Conservation (phyloP, 345 rosid genomes). For the sweet orange (Citrus sinensis) region DVS_A1.0 CM039166.1:18830501-18831000, state of each 20-base stretch:
- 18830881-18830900: conserved; percentile 68
- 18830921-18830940: conserved; percentile 89
- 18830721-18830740: conserved; percentile 85
- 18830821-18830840: neutral
- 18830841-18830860: neutral
- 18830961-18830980: conserved; percentile 45
- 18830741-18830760: conserved; percentile 67
- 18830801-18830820: neutral
- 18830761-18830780: conserved; percentile 83
- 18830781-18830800: conserved; percentile 25
- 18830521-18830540: neutral
- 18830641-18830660: neutral
- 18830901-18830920: conserved; percentile 92
- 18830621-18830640: neutral
- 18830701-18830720: conserved; percentile 53
- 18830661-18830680: too few species aligned
- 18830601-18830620: neutral
- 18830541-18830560: neutral
- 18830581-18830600: neutral
- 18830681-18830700: neutral
- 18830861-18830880: conserved; percentile 60
- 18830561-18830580: neutral
- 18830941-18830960: conserved; percentile 73
- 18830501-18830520: conserved; percentile 50
- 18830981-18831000: neutral